These are phyloP conservation scores for Przewalskia tangutica DNA, from an alignment of 257 asterid species.

Conservation along the genomic window DNA sequence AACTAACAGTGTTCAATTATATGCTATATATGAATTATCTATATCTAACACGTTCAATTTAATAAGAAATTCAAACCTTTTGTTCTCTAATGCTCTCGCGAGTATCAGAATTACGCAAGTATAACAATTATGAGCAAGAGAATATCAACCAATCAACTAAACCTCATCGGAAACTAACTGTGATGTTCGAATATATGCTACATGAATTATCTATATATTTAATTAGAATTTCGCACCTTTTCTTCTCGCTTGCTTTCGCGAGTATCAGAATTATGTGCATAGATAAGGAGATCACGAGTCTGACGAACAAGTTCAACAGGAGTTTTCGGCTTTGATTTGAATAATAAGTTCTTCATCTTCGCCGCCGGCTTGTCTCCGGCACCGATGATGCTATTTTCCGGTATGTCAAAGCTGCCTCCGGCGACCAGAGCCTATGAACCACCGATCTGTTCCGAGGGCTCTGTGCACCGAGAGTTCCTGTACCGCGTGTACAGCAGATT, in stretches of 20 bases:
- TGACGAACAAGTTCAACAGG: constrained; percentile 59
- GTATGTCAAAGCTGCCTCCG: constrained; percentile 6
- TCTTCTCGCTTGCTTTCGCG: constrained; percentile 86
- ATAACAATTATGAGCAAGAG: no score
- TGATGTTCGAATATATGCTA: no score
- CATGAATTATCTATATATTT: no score
- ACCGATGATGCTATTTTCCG: not conserved
- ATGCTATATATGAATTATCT: no score
- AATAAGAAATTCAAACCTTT: constrained; percentile 30
- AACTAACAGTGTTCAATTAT: no score
- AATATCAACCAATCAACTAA: no score
- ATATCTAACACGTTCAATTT: no score
- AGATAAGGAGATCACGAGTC: constrained; percentile 73
- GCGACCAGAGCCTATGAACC: constrained; percentile 27
- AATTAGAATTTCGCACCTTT: constrained; percentile 61
- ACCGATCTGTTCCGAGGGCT: constrained; percentile 25
- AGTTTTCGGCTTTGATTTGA: constrained; percentile 57
- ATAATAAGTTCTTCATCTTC: constrained; percentile 13
- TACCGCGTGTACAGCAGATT: not conserved
- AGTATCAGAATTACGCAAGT: constrained; percentile 3
- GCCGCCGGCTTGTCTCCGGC: constrained; percentile 1
- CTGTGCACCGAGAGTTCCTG: constrained; percentile 25
- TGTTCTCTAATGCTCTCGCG: constrained; percentile 81
- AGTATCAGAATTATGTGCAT: constrained; percentile 22
- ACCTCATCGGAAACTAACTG: no score